phyloP scores from a whole-genome alignment of 768 basidiomycete species.

The Serendipita vermifera region DNA sequence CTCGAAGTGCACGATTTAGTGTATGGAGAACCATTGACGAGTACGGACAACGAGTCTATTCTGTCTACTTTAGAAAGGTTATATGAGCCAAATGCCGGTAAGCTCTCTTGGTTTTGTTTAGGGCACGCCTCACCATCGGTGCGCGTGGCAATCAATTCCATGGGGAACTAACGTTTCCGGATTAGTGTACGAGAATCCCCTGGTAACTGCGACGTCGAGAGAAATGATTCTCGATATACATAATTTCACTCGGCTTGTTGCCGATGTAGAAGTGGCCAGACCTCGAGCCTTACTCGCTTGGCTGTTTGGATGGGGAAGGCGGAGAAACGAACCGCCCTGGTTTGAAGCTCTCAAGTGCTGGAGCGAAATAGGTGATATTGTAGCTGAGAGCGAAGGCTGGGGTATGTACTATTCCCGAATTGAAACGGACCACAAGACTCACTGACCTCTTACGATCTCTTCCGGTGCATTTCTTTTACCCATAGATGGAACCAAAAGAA shows the following conservation, averaged over 20 bases:
- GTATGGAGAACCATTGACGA: conserved; percentile 36
- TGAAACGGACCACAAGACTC: background rate
- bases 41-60: background rate
- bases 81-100: conserved; percentile 61
- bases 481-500: conserved; percentile 60
- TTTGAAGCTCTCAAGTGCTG: conserved; percentile 57
- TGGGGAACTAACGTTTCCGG: background rate
- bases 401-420: conserved; percentile 32
- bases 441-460: background rate
- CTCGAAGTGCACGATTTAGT: conserved; percentile 59
- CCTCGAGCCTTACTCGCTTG: conserved; percentile 48
- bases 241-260: conserved; percentile 44
- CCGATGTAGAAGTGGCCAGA: conserved; percentile 51
- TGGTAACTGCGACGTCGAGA: conserved; percentile 62
- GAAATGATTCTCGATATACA: conserved; percentile 61
- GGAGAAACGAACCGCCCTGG: conserved; percentile 26
- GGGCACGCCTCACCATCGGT: background rate
- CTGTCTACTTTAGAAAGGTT: conserved; percentile 37
- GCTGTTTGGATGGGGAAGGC: conserved; percentile 33
- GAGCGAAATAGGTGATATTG: conserved; percentile 59
- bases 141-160: background rate
- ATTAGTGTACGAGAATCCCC: conserved; percentile 54
- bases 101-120: conserved; percentile 21
- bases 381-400: conserved; percentile 63
- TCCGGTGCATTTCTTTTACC: no score